Percentiles rank a stretch among this genome's conserved stretches.
These are phyloP conservation scores for Macrolepiota albuminosa DNA, from an alignment of 768 basidiomycete genomes.

Conservation along the genomic window DNA sequence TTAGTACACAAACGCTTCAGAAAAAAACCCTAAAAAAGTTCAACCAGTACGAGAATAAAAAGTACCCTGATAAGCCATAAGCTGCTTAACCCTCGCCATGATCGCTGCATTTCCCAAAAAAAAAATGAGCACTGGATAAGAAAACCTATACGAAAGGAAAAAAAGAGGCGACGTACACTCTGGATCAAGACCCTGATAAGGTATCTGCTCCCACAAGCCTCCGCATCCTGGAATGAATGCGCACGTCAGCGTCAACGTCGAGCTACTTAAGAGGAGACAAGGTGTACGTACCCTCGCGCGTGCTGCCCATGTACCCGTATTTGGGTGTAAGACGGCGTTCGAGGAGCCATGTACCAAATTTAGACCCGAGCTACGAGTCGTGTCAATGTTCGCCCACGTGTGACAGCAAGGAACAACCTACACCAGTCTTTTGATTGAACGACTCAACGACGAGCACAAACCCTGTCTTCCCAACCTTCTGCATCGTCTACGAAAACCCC, in stretches of 20 bases:
- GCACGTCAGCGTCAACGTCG: neutral
- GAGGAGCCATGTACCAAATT: conserved; percentile 82
- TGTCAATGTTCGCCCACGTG: neutral
- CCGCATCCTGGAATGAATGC: conserved; percentile 34
- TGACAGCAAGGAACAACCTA: conserved; percentile 14
- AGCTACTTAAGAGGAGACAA: neutral
- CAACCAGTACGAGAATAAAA: conserved; percentile 1
- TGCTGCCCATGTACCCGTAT: conserved; percentile 77
- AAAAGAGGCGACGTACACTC: conserved; percentile 51
- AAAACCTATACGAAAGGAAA: conserved; percentile 5
- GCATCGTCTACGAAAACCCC: conserved; percentile 38
- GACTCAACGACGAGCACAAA: conserved; percentile 87
- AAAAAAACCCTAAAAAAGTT: neutral
- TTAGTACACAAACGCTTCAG: neutral
- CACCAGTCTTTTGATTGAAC: conserved; percentile 86
- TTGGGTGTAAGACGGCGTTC: conserved; percentile 78
- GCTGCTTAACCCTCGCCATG: conserved; percentile 42
- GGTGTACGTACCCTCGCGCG: conserved; percentile 57
- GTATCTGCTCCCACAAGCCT: conserved; percentile 83
- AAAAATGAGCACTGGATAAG: too few species aligned
- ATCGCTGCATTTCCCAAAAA: conserved; percentile 32
- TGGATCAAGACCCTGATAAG: conserved; percentile 75
- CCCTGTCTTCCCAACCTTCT: conserved; percentile 65
- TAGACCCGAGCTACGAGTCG: conserved; percentile 58
- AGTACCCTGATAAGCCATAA: conserved; percentile 24